Base-by-base conservation (phyloP, 2,329 filamentous ascomycete genomes). In the Drechslera avenae region DNA sequence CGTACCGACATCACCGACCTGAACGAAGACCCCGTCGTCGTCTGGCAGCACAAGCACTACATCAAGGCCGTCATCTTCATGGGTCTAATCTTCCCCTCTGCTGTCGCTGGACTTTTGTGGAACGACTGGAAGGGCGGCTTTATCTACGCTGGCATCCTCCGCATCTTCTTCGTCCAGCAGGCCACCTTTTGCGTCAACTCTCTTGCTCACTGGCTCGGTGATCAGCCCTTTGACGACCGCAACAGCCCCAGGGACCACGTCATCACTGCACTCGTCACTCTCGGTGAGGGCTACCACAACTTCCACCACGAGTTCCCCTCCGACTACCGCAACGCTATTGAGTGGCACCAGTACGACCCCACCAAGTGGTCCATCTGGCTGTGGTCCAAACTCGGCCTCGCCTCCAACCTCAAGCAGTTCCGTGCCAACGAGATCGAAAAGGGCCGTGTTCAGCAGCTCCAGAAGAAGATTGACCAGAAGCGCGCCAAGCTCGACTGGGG, bases 111-210 rank as follows among this genome's bases (percentile, higher is more conserved):
- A 50, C 68, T 80, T 23, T 73, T 73, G 47, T 81, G 79, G 79
- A 73, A 73, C 51, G 79, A 81, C 63, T 80, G 75, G 74, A 59
- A 67, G 54, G 79, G 79, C 59, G 79, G 79, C 26, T 79, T 75
- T 60, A 75, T 81, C 72, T 81, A 81, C 57, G 78, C 75, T 17
- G 79, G 78, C 52, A 79, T 81, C 60, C 75, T 80, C 47, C 75
- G 79, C 60, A 79, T 80, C 65, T 79, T 79, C 69, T 77, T 80
- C 66, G 77, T 81, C 50, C 78, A 81, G 66, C 79, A 81, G 67
- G 77, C 78, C 39, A 81, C 78, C 37, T 81, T 81, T 75, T 81
- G 79, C 53, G 78, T 81, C 71, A 81, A 81, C 73, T 80, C 78
- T 7, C 76, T 81, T 41, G 79, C 79, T 36, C 79, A 81, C 66